These are phyloP conservation scores for Linum usitatissimum DNA, from an alignment of 345 rosid genomes.

Conservation along the genomic window DNA sequence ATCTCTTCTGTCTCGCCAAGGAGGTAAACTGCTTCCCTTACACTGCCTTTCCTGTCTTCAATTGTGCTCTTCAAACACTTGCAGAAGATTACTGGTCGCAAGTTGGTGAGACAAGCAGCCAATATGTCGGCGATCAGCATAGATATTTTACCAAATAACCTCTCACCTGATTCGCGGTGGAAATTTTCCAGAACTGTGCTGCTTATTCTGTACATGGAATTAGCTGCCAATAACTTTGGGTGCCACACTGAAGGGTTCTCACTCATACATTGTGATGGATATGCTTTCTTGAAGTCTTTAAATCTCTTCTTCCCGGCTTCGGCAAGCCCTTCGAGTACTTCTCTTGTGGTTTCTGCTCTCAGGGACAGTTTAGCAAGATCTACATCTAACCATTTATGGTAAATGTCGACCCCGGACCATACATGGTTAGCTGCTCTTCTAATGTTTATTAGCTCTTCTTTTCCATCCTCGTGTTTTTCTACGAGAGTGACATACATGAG, in stretches of 20 bases:
- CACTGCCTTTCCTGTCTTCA: conserved; percentile 48
- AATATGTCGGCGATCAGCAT: conserved; percentile 53
- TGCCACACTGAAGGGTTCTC: conserved; percentile 68
- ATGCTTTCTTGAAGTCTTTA: conserved; percentile 28
- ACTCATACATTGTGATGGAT: conserved; percentile 22
- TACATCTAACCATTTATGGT: conserved; percentile 56
- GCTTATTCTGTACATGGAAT: conserved; percentile 72
- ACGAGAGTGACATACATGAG: conserved; percentile 36
- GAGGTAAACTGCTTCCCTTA: conserved; percentile 40
- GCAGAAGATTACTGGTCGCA: conserved; percentile 29
- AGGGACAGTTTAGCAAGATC: conserved; percentile 45
- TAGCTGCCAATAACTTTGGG: conserved; percentile 47
- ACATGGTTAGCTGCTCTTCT: conserved; percentile 50
- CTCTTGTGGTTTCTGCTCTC: conserved; percentile 31
- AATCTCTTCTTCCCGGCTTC: conserved; percentile 41
- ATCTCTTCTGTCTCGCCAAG: conserved; percentile 51
- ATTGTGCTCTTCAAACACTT: conserved; percentile 50
- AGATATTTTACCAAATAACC: conserved; percentile 31
- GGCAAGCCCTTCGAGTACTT: conserved; percentile 39
- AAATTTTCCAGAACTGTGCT: conserved; percentile 38
- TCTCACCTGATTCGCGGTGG: conserved; percentile 20
- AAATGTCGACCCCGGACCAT: conserved; percentile 59
- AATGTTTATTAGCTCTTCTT: conserved; percentile 28
- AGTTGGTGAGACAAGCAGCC: conserved; percentile 70
- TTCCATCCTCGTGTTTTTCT: conserved; percentile 28